Base-by-base conservation (phyloP, 352 stramenopile species). In the Pythium dissotocum region DNA sequence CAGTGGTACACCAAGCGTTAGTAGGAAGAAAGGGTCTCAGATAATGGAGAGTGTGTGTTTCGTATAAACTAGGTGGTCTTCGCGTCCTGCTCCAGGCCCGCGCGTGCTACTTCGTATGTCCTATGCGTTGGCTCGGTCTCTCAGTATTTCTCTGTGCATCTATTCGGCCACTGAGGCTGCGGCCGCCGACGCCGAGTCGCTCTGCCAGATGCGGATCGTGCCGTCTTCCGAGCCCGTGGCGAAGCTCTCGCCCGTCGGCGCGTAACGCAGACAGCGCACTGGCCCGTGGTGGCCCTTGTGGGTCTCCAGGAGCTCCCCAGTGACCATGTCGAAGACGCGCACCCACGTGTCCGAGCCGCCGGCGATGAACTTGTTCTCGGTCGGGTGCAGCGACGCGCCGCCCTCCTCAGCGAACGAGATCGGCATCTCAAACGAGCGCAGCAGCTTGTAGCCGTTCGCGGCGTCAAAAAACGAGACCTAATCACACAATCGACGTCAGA, bases 261-360 rank as follows among this genome's bases (percentile, higher is more conserved):
- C 77, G 85, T 98, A 99, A 46, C 97, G 89, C 68, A 99, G 73
- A 91, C 97, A 99, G 63, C 97, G 85, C 71, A 99, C 93, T 12
- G 97, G 97, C 6, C 97, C 97, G 72, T 99, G 97, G 83, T 99
- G 97, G 65, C 97, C 97, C 81, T 99, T 99, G 80, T 99, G 91
- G 71, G 88, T 98, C 80, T 98, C 92, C 16, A 99, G 75, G 69
- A 98, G 68, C 63, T 97, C 78, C 8, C 97, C 96, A 1, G 83
- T 95, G 13, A 86, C 66, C 69, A 87, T 97, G 73, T 99, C 93
- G 76, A 99, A 99, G 35, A 99, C 95, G 38, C 97, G 89, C 33
- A 99, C 95, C 96, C 95, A 99, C 64, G 98, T 94, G 79, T 99
- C 97, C 16, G 89, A 97, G 13, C 92, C 92, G 26, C 93, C 92